phyloP scores from a whole-genome alignment of 352 stramenopile genomes.

The Globisporangium takayamanum region DNA sequence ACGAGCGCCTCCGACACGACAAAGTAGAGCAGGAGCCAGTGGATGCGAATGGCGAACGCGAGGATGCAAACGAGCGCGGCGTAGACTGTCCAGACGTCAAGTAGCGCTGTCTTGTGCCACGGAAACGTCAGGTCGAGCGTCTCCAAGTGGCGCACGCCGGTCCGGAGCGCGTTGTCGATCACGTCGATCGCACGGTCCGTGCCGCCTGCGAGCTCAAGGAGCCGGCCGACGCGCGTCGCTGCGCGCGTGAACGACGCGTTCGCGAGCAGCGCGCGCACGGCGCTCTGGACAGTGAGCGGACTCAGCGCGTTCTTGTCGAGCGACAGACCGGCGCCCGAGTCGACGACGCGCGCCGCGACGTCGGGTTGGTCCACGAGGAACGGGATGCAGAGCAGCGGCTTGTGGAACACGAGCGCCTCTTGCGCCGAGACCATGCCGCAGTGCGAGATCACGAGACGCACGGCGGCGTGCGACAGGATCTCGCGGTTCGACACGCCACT shows the following conservation, averaged over 20 bases:
- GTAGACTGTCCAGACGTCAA: constrained; percentile 80
- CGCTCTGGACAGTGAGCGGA: constrained; percentile 41
- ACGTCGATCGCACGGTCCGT: constrained; percentile 56
- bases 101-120: constrained; percentile 73
- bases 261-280: constrained; percentile 36
- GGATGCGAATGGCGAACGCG: constrained; percentile 47
- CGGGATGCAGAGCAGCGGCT: constrained; percentile 84
- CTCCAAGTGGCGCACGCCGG: constrained; percentile 55
- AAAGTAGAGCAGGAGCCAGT: constrained; percentile 69
- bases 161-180: constrained; percentile 53
- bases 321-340: constrained; percentile 58
- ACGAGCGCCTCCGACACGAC: constrained; percentile 36
- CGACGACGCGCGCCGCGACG: constrained; percentile 68
- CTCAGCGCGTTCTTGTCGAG: constrained; percentile 74
- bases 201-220: constrained; percentile 59
- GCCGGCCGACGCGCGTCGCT: constrained; percentile 39
- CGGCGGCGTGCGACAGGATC: constrained; percentile 48
- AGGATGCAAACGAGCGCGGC: constrained; percentile 61
- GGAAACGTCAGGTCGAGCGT: constrained; percentile 58
- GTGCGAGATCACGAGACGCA: constrained; percentile 78
- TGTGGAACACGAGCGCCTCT: constrained; percentile 70
- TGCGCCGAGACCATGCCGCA: constrained; percentile 83
- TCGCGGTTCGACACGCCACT: constrained; percentile 53
- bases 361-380: constrained; percentile 85
- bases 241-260: constrained; percentile 41